Evolutionary conservation across 2,329 filamentous ascomycete species (phyloP).

Genomic region (Dothideomycetes sp.): DNA sequence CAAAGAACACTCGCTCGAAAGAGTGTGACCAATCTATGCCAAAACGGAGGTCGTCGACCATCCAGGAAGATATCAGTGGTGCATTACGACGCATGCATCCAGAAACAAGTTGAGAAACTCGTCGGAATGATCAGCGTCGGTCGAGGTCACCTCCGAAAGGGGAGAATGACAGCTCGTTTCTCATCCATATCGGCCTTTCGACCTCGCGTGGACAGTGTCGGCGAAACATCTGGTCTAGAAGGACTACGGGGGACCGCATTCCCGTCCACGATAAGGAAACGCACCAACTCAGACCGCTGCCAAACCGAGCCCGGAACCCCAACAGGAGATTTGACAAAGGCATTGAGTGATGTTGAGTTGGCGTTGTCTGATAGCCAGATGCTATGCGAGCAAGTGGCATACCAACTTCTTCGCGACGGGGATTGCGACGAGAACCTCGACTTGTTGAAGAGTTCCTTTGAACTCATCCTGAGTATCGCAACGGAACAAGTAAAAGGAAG

Average conservation of each 20-base stretch:
- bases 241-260: too few relatives aligned
- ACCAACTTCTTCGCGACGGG: constrained; percentile 80
- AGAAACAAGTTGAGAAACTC: constrained; percentile 69
- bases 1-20: neutral
- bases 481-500: constrained; percentile 9
- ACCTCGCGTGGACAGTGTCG: constrained; percentile 20
- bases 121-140: constrained; percentile 73
- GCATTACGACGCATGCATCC: constrained; percentile 84
- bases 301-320: constrained; percentile 24
- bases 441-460: constrained; percentile 55
- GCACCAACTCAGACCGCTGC: constrained; percentile 23
- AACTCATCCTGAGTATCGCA: constrained; percentile 47
- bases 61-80: constrained; percentile 58
- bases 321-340: constrained; percentile 25
- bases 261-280: too few relatives aligned
- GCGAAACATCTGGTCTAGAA: too few relatives aligned
- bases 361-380: constrained; percentile 68
- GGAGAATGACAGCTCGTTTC: constrained; percentile 64
- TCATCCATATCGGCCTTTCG: constrained; percentile 40
- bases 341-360: constrained; percentile 55
- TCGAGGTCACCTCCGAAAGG: constrained; percentile 76
- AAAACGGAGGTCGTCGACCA: neutral
- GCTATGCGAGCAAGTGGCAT: constrained; percentile 75
- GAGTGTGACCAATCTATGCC: neutral
- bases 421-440: constrained; percentile 69